phyloP scores from a whole-genome alignment of 2,329 filamentous ascomycete genomes.

The Juglanconis sp. region DNA sequence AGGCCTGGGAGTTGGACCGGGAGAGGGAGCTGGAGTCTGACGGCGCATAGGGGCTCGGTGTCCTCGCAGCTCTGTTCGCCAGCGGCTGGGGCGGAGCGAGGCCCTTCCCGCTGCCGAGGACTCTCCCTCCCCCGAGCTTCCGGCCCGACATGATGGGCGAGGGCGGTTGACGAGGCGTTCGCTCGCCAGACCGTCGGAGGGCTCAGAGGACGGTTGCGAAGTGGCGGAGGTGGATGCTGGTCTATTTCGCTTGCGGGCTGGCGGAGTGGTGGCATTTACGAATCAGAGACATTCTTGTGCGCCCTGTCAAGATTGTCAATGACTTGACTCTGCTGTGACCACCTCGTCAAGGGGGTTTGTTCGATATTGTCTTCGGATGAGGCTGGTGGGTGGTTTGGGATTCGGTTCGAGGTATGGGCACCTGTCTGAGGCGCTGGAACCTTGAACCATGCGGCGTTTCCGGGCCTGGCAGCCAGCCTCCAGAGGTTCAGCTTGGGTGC shows the following conservation, averaged over 20 bases:
- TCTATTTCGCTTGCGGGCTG: background rate
- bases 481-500: background rate
- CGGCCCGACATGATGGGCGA: conserved; percentile 67
- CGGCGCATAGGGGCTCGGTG: conserved; percentile 48
- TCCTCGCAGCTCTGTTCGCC: conserved; percentile 23
- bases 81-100: conserved; percentile 62
- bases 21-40: conserved; percentile 71
- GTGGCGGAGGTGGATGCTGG: background rate
- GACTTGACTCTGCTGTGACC: background rate
- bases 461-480: background rate
- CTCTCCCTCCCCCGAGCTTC: conserved; percentile 87
- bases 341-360: background rate
- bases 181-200: background rate
- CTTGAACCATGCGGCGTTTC: background rate
- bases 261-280: background rate
- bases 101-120: conserved; percentile 81
- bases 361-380: background rate
- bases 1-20: conserved; percentile 57
- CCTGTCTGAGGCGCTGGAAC: background rate
- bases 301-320: background rate
- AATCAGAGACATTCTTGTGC: conserved; percentile 3
- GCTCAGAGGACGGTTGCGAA: background rate
- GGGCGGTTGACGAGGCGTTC: background rate
- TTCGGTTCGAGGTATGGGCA: background rate
- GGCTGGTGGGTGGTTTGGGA: background rate